Conservation (phyloP, 306 rosid genomes). For the Quercus dentata region DNA sequence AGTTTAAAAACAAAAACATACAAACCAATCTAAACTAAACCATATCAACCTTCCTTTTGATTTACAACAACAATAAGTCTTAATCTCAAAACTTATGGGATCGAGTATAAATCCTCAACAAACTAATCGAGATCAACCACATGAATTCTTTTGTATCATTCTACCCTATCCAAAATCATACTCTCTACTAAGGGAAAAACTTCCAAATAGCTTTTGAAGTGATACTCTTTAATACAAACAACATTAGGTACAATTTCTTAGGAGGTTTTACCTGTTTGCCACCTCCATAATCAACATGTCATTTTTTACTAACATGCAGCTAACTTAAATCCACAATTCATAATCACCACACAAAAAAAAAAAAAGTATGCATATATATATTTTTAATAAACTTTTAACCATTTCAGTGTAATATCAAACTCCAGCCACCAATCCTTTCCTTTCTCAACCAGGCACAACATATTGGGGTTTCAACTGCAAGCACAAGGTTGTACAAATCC, state of each 20-base stretch:
- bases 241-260: too few relatives aligned
- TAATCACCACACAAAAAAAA: not conserved
- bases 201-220: too few relatives aligned
- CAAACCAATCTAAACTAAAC: not conserved
- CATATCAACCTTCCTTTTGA: not conserved
- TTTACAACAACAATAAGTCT: too few relatives aligned
- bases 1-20: not conserved
- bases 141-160: too few relatives aligned
- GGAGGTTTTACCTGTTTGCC: too few relatives aligned
- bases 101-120: too few relatives aligned
- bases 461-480: conserved; percentile 49
- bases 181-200: too few relatives aligned
- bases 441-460: conserved; percentile 47
- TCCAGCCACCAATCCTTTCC: conserved; percentile 49
- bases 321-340: not conserved
- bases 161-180: too few relatives aligned
- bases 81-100: too few relatives aligned
- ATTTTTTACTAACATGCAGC: not conserved
- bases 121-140: too few relatives aligned
- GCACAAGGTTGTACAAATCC: conserved; percentile 48
- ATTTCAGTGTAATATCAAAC: conserved; percentile 43
- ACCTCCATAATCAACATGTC: too few relatives aligned
- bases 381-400: conserved; percentile 29
- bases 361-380: not conserved
- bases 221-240: too few relatives aligned